Percentiles rank a stretch among this genome's conserved stretches.
Conservation (phyloP, 805 yeast species). For the Ogataea paradorogensis region DNA sequence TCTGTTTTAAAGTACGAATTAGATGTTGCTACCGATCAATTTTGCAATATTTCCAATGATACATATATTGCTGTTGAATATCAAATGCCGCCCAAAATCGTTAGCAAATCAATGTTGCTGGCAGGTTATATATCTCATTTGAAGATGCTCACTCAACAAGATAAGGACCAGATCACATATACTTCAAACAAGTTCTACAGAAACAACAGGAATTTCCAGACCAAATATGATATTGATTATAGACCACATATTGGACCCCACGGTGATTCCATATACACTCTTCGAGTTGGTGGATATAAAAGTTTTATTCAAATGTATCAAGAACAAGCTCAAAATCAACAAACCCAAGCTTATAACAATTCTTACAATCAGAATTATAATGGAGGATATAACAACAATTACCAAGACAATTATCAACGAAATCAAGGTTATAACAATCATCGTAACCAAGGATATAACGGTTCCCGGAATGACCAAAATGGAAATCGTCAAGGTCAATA, state of each 20-base stretch:
- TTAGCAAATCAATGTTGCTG: conserved; percentile 78
- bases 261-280: conserved; percentile 42
- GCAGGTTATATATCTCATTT: conserved; percentile 71
- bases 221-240: conserved; percentile 31
- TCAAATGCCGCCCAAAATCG: conserved; percentile 54
- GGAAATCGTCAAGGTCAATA: conserved; percentile 4
- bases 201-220: conserved; percentile 27
- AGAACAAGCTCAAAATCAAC: conserved; percentile 24
- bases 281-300: conserved; percentile 51
- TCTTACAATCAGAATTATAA: conserved; percentile 6
- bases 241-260: conserved; percentile 49
- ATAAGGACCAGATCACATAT: conserved; percentile 57
- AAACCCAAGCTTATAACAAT: conserved; percentile 17
- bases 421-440: conserved; percentile 11
- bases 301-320: conserved; percentile 38
- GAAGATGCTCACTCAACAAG: conserved; percentile 63
- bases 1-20: conserved; percentile 45
- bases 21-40: conserved; percentile 26
- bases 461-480: conserved; percentile 3
- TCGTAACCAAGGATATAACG: conserved; percentile 10
- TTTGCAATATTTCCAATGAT: conserved; percentile 41
- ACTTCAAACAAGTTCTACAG: conserved; percentile 39
- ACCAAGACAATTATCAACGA: conserved; percentile 13
- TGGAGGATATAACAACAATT: not conserved
- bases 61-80: conserved; percentile 48